Evolutionary conservation across 129 eudicot genomes (phyloP).

Genomic region (Centrapalus pauciflorus): DNA sequence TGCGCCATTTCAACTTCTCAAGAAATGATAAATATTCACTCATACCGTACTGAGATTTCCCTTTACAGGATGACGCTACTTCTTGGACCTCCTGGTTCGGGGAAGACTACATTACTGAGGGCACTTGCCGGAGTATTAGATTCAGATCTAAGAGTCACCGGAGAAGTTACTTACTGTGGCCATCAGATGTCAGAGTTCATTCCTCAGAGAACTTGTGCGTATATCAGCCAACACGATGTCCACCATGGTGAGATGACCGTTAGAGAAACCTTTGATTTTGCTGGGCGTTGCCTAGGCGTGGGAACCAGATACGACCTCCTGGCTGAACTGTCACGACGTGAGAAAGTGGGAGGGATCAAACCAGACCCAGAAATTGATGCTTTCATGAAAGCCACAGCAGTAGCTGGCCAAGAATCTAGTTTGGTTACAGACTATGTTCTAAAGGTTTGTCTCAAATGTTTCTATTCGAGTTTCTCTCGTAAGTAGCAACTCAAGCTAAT

Average conservation of each 20-base stretch:
- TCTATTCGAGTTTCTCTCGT: background rate
- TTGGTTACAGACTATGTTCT: conserved; percentile 53
- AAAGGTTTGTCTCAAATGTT: conserved; percentile 35
- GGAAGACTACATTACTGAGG: conserved; percentile 50
- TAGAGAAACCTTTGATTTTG: conserved; percentile 55
- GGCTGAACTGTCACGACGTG: conserved; percentile 45
- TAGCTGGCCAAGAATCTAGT: conserved; percentile 56
- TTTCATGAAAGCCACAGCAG: conserved; percentile 62
- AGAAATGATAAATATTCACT: background rate
- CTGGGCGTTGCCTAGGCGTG: conserved; percentile 63
- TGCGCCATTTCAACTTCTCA: background rate
- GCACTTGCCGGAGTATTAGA: conserved; percentile 54
- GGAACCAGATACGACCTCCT: conserved; percentile 58
- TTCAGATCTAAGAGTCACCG: conserved; percentile 34
- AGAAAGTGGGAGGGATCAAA: conserved; percentile 41
- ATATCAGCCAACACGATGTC: conserved; percentile 54
- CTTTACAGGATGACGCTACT: conserved; percentile 55
- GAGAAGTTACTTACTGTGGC: conserved; percentile 54
- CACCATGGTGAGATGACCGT: conserved; percentile 72
- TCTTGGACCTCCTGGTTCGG: conserved; percentile 62
- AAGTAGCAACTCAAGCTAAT: background rate
- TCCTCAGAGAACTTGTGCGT: no score
- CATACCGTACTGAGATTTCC: background rate
- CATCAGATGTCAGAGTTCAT: conserved; percentile 48
- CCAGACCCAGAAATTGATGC: conserved; percentile 64